phyloP scores from a whole-genome alignment of 1,284 basidiomycete species.

The Rhizoctonia solani region DNA sequence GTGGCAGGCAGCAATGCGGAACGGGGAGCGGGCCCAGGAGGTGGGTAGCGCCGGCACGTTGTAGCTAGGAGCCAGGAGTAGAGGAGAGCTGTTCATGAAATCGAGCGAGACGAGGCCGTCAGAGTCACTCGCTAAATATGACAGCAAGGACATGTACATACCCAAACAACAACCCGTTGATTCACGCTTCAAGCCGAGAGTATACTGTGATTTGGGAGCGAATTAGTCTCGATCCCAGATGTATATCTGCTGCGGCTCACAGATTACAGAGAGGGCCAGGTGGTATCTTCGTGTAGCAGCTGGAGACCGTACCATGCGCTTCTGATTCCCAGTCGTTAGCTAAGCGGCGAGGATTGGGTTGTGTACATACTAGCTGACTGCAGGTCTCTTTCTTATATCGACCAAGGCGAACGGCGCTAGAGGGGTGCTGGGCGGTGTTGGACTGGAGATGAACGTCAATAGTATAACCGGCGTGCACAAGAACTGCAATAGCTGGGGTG shows the following conservation, averaged over 20 bases:
- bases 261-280: neutral
- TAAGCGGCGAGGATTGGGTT: neutral
- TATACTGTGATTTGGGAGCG: too few species aligned
- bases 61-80: too few species aligned
- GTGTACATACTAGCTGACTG: neutral
- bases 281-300: neutral
- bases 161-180: too few species aligned
- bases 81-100: too few species aligned
- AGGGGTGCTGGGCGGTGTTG: neutral
- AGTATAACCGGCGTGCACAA: too few species aligned
- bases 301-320: constrained; percentile 16
- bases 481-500: too few species aligned
- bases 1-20: constrained; percentile 17
- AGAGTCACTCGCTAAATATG: too few species aligned
- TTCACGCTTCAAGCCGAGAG: too few species aligned
- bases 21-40: neutral
- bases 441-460: neutral
- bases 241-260: neutral
- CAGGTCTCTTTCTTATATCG: neutral
- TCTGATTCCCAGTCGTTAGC: constrained; percentile 5
- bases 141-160: too few species aligned
- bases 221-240: too few species aligned
- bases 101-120: too few species aligned
- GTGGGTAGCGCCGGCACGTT: constrained; percentile 30
- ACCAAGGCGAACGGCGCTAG: neutral